These are phyloP conservation scores for Mrakia blollopis DNA, from an alignment of 768 basidiomycete species.

Conservation along the genomic window DNA sequence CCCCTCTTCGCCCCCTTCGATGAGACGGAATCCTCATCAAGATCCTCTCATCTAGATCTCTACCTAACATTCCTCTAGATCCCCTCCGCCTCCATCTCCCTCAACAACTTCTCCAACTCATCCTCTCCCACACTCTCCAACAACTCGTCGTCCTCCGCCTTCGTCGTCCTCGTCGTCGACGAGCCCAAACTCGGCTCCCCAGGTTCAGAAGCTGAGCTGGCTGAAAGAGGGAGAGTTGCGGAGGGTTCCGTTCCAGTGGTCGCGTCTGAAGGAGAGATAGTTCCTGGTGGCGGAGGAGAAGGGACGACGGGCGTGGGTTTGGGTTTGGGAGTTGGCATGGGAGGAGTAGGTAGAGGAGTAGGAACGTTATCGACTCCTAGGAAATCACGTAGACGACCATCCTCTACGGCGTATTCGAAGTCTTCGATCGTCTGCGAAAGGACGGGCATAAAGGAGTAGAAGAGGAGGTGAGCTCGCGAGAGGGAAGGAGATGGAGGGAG, in stretches of 20 bases:
- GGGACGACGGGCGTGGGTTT: background rate
- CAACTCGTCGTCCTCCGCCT: background rate
- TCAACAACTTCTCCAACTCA: conserved; percentile 27
- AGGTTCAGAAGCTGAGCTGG: too few species aligned
- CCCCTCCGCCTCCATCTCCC: conserved; percentile 24
- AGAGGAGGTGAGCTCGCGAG: background rate
- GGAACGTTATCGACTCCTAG: background rate
- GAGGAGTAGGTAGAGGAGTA: background rate
- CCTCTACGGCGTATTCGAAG: conserved; percentile 29
- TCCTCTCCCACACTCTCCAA: conserved; percentile 10
- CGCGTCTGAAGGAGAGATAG: background rate
- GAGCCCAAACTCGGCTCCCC: too few species aligned
- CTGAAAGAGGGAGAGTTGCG: background rate
- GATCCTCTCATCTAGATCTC: background rate
- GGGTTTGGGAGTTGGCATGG: background rate
- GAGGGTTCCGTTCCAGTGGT: background rate
- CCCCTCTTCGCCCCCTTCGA: too few species aligned
- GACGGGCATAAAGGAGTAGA: background rate
- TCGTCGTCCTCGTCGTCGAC: background rate
- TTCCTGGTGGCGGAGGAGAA: background rate
- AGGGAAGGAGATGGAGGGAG: background rate
- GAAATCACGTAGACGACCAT: conserved; percentile 17
- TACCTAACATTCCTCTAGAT: background rate
- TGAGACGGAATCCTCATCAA: background rate
- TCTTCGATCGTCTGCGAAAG: conserved; percentile 17